These are phyloP conservation scores for Candida gigantensis DNA, from an alignment of 1,139 yeast species.

Conservation along the genomic window DNA sequence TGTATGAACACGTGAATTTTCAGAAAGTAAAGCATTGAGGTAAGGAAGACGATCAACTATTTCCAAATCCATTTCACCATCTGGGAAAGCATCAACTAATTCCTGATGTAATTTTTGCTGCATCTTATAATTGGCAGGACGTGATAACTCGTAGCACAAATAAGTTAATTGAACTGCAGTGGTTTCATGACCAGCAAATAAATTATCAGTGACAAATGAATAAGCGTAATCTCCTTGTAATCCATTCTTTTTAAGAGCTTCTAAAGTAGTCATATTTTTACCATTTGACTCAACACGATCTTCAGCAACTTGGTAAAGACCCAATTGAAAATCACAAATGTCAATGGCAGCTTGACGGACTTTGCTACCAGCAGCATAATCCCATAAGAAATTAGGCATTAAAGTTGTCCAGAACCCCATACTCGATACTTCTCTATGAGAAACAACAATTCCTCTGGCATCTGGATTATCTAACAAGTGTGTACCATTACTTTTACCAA, in stretches of 20 bases:
- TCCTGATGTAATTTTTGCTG: slow-evolving; percentile 50
- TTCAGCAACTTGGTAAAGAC: slow-evolving; percentile 42
- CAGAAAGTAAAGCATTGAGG: slow-evolving; percentile 58
- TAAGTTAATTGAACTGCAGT: slow-evolving; percentile 69
- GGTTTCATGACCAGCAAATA: slow-evolving; percentile 75
- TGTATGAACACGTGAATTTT: slow-evolving; percentile 61
- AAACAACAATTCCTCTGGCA: slow-evolving; percentile 44
- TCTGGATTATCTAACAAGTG: slow-evolving; percentile 37
- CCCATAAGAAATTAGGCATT: slow-evolving; percentile 55
- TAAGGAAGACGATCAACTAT: slow-evolving; percentile 53
- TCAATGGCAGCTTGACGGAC: slow-evolving; percentile 39
- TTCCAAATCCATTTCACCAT: slow-evolving; percentile 34
- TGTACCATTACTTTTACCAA: slow-evolving; percentile 53
- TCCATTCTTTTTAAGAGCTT: slow-evolving; percentile 35
- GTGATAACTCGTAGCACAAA: slow-evolving; percentile 59
- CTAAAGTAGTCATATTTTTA: slow-evolving; percentile 33
- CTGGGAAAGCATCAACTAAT: slow-evolving; percentile 34
- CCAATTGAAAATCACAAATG: slow-evolving; percentile 54
- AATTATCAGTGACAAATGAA: slow-evolving; percentile 42
- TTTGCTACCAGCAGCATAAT: slow-evolving; percentile 46
- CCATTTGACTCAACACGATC: slow-evolving; percentile 24
- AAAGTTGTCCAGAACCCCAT: slow-evolving; percentile 71
- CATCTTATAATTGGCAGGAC: slow-evolving; percentile 42
- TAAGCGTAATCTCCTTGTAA: slow-evolving; percentile 37
- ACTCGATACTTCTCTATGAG: slow-evolving; percentile 58